Percentiles rank a stretch among this genome's conserved stretches.
Conservation (phyloP, 1,284 basidiomycete species). For the Xerocomus amazonicus region DNA sequence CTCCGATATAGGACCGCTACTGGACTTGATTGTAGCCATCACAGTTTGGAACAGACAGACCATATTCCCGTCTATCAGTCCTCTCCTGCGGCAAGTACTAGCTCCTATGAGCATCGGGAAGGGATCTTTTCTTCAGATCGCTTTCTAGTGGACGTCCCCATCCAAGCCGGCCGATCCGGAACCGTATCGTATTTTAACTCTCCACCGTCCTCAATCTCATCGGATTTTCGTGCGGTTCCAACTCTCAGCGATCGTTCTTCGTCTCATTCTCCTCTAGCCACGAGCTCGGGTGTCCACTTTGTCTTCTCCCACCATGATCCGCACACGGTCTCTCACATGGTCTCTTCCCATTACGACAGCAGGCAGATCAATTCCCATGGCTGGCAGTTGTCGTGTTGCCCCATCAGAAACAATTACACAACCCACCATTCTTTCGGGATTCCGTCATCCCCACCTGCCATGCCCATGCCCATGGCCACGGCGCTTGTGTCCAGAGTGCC, state of each 20-base stretch:
- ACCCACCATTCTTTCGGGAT: background rate
- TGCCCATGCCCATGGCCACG: constrained; percentile 6
- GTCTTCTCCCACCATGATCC: background rate
- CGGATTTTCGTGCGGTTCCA: background rate
- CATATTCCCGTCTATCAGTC: background rate
- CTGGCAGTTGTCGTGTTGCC: background rate
- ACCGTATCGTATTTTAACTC: background rate
- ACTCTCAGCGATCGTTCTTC: background rate
- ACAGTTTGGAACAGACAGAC: background rate
- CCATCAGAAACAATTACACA: background rate
- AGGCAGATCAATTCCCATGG: constrained; percentile 5
- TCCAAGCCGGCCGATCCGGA: background rate
- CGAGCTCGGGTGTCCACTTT: background rate
- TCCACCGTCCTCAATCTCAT: background rate
- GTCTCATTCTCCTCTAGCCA: background rate
- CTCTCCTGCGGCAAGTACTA: background rate
- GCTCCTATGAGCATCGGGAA: background rate
- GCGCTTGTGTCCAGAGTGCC: background rate
- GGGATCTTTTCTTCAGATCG: background rate
- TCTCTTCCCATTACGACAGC: background rate
- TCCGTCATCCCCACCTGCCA: background rate
- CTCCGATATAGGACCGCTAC: constrained; percentile 5
- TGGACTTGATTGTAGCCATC: background rate
- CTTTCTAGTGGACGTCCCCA: background rate
- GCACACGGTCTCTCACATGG: constrained; percentile 1